Evolutionary conservation across 2,329 filamentous ascomycete genomes (phyloP), one percentile per base, ranked within the genome.

Genomic region (Chrysosporium keratinophilum): DNA sequence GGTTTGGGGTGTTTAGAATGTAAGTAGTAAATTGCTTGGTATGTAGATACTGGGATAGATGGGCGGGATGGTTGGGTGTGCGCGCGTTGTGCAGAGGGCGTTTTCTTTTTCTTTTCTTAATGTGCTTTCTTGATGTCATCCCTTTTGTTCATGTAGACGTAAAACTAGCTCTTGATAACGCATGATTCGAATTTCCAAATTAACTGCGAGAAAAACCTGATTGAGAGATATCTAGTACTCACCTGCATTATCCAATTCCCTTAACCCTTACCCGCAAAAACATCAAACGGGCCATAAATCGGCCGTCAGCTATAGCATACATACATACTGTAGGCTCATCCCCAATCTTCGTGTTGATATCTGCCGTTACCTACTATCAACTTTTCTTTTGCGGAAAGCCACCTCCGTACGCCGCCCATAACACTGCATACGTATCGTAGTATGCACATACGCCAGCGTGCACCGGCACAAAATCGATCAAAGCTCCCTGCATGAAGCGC

Each of bases 1-100:
- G 77, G 66, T 91, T 88, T 71, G 87, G 87, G 11, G 84, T 91
- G 31, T 91, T 91, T 71, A 79, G 87, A 63, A 91, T 91, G 87
- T 91, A 79, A 42, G 19, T 15, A n/a, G n/a, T n/a, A n/a, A 19
- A 31, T 23, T 31, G 2, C n/a, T 33, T 17, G 37, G 12, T 12
- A 12, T 17, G 42, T 41, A 19, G 1, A 33, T 12, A 11, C 15
- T 44, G 1, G 17, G 15, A 14, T 23, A 3, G 20, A 9, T n/a
- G 20, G 17, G 33, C 11, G 14, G 39, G 23, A 15, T 20, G 47
- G 39, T 35, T n/a, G n/a, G n/a, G n/a, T n/a, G n/a, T n/a, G n/a
- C n/a, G n/a, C n/a, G n/a, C n/a, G n/a, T n/a, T 34, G 12, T 11
- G 14, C 4, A 14, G 20, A 41, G 35, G 35, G 39, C 20, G 28